A percentile compares a stretch with the other conserved stretches of the same genome.
phyloP scores from a whole-genome alignment of 495 filamentous ascomycete species.

The Ramalina intermedia region DNA sequence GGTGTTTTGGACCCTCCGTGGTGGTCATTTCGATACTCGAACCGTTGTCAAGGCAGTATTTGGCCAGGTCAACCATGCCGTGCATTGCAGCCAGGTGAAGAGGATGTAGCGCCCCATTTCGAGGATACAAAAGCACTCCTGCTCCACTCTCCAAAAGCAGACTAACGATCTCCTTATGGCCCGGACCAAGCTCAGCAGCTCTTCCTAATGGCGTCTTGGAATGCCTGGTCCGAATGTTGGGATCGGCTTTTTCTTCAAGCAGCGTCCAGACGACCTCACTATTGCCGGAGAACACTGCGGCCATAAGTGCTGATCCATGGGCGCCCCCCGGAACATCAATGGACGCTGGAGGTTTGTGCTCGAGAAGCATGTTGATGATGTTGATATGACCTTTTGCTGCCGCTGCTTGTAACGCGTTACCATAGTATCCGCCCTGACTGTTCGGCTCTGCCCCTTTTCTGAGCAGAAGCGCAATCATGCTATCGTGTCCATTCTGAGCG shows the following conservation, averaged over 20 bases:
- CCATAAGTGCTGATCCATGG: conserved; percentile 8
- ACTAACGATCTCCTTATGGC: conserved; percentile 3
- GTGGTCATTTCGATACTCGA: conserved; percentile 8
- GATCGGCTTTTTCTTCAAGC: conserved; percentile 10
- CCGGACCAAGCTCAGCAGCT: conserved; percentile 2
- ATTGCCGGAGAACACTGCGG: conserved; percentile 6
- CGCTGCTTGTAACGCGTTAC: conserved; percentile 10
- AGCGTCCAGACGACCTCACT: conserved; percentile 8
- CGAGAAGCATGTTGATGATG: conserved; percentile 11
- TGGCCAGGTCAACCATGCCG: conserved; percentile 1
- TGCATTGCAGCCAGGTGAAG: conserved; percentile 7
- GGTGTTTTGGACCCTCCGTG: conserved; percentile 2
- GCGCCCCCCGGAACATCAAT: conserved; percentile 7
- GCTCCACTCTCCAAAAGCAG: conserved; percentile 4
- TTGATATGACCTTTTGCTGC: conserved; percentile 6
- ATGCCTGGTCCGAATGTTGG: not conserved
- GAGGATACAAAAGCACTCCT: conserved; percentile 1
- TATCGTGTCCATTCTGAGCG: not conserved
- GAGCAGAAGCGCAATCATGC: conserved; percentile 1
- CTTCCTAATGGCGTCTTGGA: conserved; percentile 4
- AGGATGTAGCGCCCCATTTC: conserved; percentile 1
- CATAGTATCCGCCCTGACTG: conserved; percentile 9
- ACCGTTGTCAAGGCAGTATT: conserved; percentile 5
- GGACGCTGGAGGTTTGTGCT: conserved; percentile 10
- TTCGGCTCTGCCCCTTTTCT: conserved; percentile 6